Evolutionary conservation across 1,284 basidiomycete genomes (phyloP).

Genomic region (Ganoderma meredithae): DNA sequence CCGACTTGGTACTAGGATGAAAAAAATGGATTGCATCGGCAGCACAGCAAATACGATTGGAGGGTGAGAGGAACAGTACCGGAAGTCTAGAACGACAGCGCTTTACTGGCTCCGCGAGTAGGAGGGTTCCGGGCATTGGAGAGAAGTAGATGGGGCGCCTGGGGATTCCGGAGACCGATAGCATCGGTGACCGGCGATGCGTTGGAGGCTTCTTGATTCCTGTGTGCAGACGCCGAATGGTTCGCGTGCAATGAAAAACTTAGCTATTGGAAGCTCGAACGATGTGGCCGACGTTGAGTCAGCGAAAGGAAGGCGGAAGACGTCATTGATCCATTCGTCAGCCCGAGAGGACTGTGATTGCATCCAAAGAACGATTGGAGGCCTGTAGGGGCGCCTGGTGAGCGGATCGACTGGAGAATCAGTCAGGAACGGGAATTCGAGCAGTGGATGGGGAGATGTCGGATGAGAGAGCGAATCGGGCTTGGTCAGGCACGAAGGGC

Average conservation of each 20-base stretch:
- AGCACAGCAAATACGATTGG: background rate
- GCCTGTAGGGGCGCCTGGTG: constrained; percentile 16
- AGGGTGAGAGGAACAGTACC: background rate
- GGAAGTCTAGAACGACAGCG: constrained; percentile 4
- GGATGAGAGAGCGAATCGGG: background rate
- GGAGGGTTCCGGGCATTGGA: constrained; percentile 16
- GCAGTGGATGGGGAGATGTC: constrained; percentile 13
- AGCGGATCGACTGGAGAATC: constrained; percentile 16
- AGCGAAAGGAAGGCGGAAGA: constrained; percentile 15
- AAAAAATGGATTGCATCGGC: background rate
- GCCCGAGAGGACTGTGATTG: constrained; percentile 12
- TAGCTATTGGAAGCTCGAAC: background rate
- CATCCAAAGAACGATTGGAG: constrained; percentile 1
- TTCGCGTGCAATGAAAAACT: constrained; percentile 3
- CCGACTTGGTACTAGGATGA: background rate
- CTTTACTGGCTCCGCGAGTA: background rate
- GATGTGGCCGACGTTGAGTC: constrained; percentile 10
- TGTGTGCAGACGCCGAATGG: constrained; percentile 15
- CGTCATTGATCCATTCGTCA: constrained; percentile 18
- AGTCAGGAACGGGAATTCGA: constrained; percentile 21
- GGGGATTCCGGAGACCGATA: constrained; percentile 30
- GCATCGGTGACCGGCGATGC: constrained; percentile 28
- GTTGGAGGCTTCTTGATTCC: constrained; percentile 13
- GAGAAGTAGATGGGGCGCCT: constrained; percentile 14
- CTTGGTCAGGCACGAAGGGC: constrained; percentile 12